Percentiles rank a stretch among this genome's conserved stretches.
Evolutionary conservation across 305 asterid genomes (phyloP).

Genomic region (Coffea humblotiana): DNA sequence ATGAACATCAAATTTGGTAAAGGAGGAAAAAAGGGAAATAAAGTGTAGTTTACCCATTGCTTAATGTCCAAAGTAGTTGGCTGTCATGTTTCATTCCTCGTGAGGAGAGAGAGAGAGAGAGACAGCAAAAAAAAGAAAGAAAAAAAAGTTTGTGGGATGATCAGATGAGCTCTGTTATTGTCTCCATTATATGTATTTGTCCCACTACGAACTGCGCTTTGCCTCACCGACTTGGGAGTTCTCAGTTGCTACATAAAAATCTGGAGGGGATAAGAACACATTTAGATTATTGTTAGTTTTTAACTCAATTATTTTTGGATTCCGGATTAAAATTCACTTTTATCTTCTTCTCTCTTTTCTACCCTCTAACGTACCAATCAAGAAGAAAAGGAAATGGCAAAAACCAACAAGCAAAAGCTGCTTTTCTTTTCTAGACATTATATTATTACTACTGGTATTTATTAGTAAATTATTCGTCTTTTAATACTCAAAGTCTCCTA

Average conservation of each 20-base stretch:
- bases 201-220: not conserved
- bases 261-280: not conserved
- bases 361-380: not conserved
- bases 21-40: constrained; percentile 11
- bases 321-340: not conserved
- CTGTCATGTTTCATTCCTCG: constrained; percentile 52
- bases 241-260: not conserved
- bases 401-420: not conserved
- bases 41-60: not conserved
- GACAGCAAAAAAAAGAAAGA: too few species aligned
- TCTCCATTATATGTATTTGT: not conserved
- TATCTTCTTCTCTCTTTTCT: not conserved
- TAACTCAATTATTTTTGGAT: not conserved
- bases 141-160: not conserved
- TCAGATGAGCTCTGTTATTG: constrained; percentile 8
- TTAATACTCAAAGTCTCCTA: not conserved
- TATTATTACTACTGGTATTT: too few species aligned
- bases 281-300: not conserved
- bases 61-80: constrained; percentile 35
- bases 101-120: constrained; percentile 32
- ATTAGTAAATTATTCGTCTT: not conserved
- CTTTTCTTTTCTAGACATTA: too few species aligned
- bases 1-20: constrained; percentile 12
- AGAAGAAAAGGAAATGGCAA: not conserved
- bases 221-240: not conserved